Evolutionary conservation across 2,329 filamentous ascomycete species (phyloP), one percentile per base, ranked within the genome.

Genomic region (Fusarium circinatum): DNA sequence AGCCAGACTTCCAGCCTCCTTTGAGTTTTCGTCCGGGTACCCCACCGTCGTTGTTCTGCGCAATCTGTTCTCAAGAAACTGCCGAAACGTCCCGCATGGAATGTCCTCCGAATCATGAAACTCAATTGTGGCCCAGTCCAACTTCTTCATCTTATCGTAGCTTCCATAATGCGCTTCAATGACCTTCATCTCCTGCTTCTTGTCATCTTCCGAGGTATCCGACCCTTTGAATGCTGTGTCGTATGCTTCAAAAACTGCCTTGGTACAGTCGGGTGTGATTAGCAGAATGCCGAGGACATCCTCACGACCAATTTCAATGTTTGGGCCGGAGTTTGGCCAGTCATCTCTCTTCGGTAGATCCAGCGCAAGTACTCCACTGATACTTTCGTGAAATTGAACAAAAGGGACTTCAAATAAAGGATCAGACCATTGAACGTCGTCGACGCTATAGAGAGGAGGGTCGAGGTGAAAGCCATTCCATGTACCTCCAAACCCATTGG

Each of bases 381-480:
- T 52, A 3, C 2, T 34, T 0, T 74, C 56, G 5, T 75, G 75
- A 0, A 74, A 39, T 18, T 74, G 52, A 12, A 71, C 49, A 9
- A 44, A 56, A 22, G 45, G 42, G 9, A 66, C 36, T 13, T 38
- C 45, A 2, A 70, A 26, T n/a, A 26, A 45, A 15, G 52, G 30
- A 2, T 56, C 47, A 6, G 20, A 42, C 75, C 72, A 76, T 10
- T 48, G n/a, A 20, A 76, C 48, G 2, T 74, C 47, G 10, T 75
- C 64, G 6, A 74, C 66, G 20, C 38, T 51, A 8, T 30, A 48
- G 5, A 76, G 28, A 1, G 47, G 59, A 13, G 61, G 44, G 1
- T 73, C 74, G 8, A 57, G 52, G 22, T 59, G 65, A 22, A 62
- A 74, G 5, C 75, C 75, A 15, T 76, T 76, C 75, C 72, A 76